Evolutionary conservation across 2,329 filamentous ascomycete species (phyloP), one percentile per base, ranked within the genome.

Genomic region (Scopulariopsis brevicaulis): DNA sequence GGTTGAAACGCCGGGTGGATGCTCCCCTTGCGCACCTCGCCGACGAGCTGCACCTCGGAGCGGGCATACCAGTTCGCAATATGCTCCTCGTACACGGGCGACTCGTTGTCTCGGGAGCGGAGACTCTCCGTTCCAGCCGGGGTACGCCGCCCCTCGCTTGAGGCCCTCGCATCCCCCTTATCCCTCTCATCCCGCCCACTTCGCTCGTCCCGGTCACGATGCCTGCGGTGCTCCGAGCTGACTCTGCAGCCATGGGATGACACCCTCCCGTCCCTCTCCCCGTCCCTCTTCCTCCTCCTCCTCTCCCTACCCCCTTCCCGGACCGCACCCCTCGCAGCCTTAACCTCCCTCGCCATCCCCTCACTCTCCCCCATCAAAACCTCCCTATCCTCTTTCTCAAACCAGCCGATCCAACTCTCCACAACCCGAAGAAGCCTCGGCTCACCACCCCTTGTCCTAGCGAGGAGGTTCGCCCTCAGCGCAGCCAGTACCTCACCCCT

Each of bases 341-440:
- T 51, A n/a, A 59, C 28, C 20, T 35, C 40, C n/a, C 20, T 32
- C 2, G 48, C 55, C 35, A 51, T 54, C 51, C 12, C 18, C 14
- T 58, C 55, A 22, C 58, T 59, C 55, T 40, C 24, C 24, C 11
- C 55, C 28, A 20, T 12, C 10, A 59, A 37, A 14, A 2, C 43
- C 14, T 18, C 15, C 25, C 18, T 15, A 8, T 40, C 34, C 15
- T 53, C 58, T 8, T 20, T 46, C 14, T 35, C 62, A 28, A 72
- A 69, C 22, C 68, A 66, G 5, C 64, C 59, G 53, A 78, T 73
- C 76, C 77, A 81, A 7, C 70, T 69, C 24, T 77, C 71, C 1
- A 80, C 64, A 32, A 77, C 59, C 25, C 67, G 66, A 57, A 68
- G 62, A 7, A 80, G 62, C 11, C 70, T 69, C 22, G 76, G 74